phyloP scores from a whole-genome alignment of 2,329 filamentous ascomycete genomes.

The Claviceps pazoutovae region DNA sequence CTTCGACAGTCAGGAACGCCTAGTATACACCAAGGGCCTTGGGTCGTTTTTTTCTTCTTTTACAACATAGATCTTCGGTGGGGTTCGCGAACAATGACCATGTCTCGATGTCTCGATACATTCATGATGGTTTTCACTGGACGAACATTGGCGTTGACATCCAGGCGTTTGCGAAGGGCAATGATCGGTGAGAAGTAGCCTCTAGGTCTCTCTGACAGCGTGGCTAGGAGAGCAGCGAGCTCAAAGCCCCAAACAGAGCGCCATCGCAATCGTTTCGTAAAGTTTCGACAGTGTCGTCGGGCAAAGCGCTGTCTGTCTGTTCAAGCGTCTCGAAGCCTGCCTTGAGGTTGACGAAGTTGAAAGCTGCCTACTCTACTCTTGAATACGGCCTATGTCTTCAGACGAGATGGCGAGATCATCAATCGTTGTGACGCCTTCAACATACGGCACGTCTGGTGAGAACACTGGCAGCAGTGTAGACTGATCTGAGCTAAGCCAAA shows the following conservation, averaged over 20 bases:
- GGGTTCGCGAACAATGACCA: slow-evolving; percentile 86
- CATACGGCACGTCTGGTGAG: too few relatives aligned
- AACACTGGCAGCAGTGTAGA: too few relatives aligned
- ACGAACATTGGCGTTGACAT: slow-evolving; percentile 93
- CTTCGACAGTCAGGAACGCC: slow-evolving; percentile 47
- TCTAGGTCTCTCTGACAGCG: slow-evolving; percentile 46
- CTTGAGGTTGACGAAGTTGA: slow-evolving; percentile 85
- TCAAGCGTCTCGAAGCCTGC: slow-evolving; percentile 92
- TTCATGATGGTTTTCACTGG: slow-evolving; percentile 76
- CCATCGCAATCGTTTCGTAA: slow-evolving; percentile 87
- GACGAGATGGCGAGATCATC: too few relatives aligned
- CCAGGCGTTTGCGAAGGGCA: slow-evolving; percentile 84
- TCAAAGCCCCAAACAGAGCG: slow-evolving; percentile 90
- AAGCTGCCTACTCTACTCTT: slow-evolving; percentile 20
- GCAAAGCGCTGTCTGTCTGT: slow-evolving; percentile 73
- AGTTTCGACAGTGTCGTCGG: slow-evolving; percentile 80
- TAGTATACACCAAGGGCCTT: slow-evolving; percentile 50
- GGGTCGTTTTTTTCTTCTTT: slow-evolving; percentile 84
- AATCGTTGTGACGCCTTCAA: too few relatives aligned
- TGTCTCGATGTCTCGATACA: slow-evolving; percentile 61
- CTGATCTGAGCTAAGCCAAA: too few relatives aligned
- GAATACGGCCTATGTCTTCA: too few relatives aligned
- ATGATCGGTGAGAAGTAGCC: slow-evolving; percentile 97
- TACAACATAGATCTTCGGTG: slow-evolving; percentile 92
- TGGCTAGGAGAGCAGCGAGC: slow-evolving; percentile 57